These are phyloP conservation scores for Cyclostephanos tholiformis DNA, from an alignment of 108 stramenopile genomes.

Conservation along the genomic window DNA sequence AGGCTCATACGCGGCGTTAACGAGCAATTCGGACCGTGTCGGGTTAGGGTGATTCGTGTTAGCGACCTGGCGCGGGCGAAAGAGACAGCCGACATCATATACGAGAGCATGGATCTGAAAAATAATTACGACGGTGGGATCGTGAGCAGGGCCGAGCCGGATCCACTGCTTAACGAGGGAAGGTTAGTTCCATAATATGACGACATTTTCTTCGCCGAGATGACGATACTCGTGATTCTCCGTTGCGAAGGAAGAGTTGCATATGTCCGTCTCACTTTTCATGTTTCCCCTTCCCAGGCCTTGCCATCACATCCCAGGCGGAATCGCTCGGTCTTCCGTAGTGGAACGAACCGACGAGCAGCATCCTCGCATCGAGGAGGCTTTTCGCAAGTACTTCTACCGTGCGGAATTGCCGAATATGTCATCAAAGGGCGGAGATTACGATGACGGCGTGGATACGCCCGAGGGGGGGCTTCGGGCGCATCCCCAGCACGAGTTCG, in stretches of 20 bases:
- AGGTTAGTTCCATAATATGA: slow-evolving; percentile 29
- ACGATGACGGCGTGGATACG: slow-evolving; percentile 4
- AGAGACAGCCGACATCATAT: slow-evolving; percentile 87
- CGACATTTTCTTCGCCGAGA: neutral
- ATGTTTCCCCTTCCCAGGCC: slow-evolving; percentile 31
- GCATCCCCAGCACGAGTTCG: slow-evolving; percentile 80
- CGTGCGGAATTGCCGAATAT: slow-evolving; percentile 55
- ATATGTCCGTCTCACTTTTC: neutral
- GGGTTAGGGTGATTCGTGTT: slow-evolving; percentile 73
- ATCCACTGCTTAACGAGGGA: slow-evolving; percentile 87
- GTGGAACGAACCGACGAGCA: slow-evolving; percentile 66
- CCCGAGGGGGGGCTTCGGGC: slow-evolving; percentile 14
- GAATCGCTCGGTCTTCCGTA: slow-evolving; percentile 53
- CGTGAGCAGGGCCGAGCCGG: slow-evolving; percentile 62
- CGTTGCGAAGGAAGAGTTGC: neutral
- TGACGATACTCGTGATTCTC: neutral
- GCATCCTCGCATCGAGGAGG: slow-evolving; percentile 84
- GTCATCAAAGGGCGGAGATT: slow-evolving; percentile 25
- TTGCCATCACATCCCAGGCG: slow-evolving; percentile 78
- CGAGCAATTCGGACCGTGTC: slow-evolving; percentile 70
- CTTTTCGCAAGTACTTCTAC: slow-evolving; percentile 88
- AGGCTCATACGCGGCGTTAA: slow-evolving; percentile 66
- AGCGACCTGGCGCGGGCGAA: slow-evolving; percentile 85
- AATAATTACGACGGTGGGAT: slow-evolving; percentile 14
- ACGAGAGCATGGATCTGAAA: slow-evolving; percentile 52